Evolutionary conservation across 176 grass and related monocot genomes (phyloP).

Genomic region (Aegilops umbellulata): DNA sequence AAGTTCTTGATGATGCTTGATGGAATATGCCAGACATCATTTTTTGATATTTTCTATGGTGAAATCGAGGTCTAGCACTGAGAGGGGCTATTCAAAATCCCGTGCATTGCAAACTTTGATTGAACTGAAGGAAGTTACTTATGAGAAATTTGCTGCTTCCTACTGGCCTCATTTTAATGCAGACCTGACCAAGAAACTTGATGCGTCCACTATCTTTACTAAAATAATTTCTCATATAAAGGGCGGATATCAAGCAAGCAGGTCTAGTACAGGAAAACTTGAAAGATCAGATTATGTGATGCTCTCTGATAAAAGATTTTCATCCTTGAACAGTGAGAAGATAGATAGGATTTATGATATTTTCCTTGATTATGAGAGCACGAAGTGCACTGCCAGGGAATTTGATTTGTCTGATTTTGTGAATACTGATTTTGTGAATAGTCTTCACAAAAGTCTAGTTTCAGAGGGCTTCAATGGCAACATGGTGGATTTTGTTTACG

Average conservation of each 20-base stretch:
- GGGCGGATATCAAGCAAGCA: conserved; percentile 25
- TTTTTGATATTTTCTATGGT: conserved; percentile 62
- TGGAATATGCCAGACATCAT: conserved; percentile 60
- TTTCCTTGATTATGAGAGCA: conserved; percentile 72
- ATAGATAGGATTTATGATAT: conserved; percentile 65
- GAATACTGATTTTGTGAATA: too few species aligned
- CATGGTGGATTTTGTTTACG: conserved; percentile 68
- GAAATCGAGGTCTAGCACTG: conserved; percentile 29
- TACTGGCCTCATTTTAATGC: conserved; percentile 83
- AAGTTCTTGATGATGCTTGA: conserved; percentile 93
- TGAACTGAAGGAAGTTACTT: conserved; percentile 69
- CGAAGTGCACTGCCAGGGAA: conserved; percentile 51
- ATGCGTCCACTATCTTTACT: conserved; percentile 71
- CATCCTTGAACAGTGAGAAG: conserved; percentile 40
- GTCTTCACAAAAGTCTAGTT: conserved; percentile 40
- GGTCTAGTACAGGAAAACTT: conserved; percentile 5
- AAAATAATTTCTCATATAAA: conserved; percentile 97
- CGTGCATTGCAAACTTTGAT: conserved; percentile 55
- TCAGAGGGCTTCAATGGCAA: conserved; percentile 46
- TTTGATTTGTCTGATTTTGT: conserved; percentile 90
- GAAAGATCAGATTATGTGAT: conserved; percentile 51
- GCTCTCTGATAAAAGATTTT: conserved; percentile 72
- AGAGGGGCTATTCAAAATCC: conserved; percentile 53
- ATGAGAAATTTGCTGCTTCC: conserved; percentile 65
- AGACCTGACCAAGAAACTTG: conserved; percentile 64